These are phyloP conservation scores for Gossypium arboreum DNA, from an alignment of 345 rosid genomes.

Conservation along the genomic window DNA sequence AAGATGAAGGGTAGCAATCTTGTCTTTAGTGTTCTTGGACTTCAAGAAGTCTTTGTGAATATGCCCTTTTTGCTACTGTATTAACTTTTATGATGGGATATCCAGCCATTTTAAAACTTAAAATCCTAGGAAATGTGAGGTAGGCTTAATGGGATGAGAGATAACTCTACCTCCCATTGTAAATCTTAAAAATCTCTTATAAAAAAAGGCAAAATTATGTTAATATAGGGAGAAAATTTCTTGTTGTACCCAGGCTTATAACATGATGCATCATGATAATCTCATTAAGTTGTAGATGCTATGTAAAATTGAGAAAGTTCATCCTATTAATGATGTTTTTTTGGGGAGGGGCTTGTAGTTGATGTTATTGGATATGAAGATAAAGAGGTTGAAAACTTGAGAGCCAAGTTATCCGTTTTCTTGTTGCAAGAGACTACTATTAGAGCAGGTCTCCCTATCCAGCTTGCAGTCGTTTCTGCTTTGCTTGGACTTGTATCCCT, in stretches of 20 bases:
- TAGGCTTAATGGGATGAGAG: too few relatives aligned
- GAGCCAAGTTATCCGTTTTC: conserved; percentile 42
- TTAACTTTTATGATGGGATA: background rate
- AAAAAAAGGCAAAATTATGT: background rate
- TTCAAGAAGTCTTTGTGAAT: background rate
- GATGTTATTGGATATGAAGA: conserved; percentile 51
- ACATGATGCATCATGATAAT: background rate
- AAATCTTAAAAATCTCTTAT: too few relatives aligned
- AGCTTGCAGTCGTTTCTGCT: conserved; percentile 47
- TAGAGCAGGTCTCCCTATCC: conserved; percentile 45
- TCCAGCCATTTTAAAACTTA: background rate
- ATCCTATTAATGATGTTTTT: background rate
- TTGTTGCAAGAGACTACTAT: conserved; percentile 36
- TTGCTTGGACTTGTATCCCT: conserved; percentile 43
- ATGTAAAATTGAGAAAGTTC: background rate
- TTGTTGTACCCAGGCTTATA: background rate
- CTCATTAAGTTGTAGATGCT: background rate
- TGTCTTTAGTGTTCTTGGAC: background rate
- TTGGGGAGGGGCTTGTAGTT: conserved; percentile 47
- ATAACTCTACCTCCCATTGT: too few relatives aligned
- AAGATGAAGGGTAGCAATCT: background rate
- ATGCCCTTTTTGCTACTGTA: background rate
- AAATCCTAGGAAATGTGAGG: too few relatives aligned
- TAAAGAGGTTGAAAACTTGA: conserved; percentile 39
- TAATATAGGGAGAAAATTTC: background rate